phyloP scores from a whole-genome alignment of 1,284 basidiomycete genomes.

The Apiotrichum porosum region DNA sequence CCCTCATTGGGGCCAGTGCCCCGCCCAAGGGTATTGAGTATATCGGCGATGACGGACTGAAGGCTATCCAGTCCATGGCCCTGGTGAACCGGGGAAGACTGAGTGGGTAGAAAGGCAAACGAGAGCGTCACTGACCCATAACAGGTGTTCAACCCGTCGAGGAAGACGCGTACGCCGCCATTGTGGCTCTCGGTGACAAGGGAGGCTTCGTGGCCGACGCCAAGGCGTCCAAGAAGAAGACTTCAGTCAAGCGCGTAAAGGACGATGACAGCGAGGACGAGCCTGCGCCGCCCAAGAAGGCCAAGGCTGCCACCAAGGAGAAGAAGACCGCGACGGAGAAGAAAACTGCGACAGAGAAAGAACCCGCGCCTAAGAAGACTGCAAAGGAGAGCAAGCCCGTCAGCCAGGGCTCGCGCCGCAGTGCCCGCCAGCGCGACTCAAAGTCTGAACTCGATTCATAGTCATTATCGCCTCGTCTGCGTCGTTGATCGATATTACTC shows the following conservation, averaged over 20 bases:
- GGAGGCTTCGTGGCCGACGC: slow-evolving; percentile 52
- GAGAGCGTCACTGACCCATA: background rate
- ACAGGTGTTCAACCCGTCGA: slow-evolving; percentile 63
- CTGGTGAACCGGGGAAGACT: slow-evolving; percentile 77
- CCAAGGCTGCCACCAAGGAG: background rate
- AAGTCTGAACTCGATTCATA: background rate
- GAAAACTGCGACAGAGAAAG: slow-evolving; percentile 6
- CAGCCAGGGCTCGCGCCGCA: slow-evolving; percentile 10
- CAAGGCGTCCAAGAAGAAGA: background rate
- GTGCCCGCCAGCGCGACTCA: slow-evolving; percentile 7
- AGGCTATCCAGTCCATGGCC: slow-evolving; percentile 63
- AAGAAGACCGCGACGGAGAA: background rate
- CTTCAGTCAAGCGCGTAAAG: slow-evolving; percentile 5
- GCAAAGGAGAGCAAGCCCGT: slow-evolving; percentile 12
- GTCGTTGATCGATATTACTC: too few relatives aligned
- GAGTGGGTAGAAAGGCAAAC: slow-evolving; percentile 57
- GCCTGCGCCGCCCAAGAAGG: background rate
- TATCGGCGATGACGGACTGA: slow-evolving; percentile 58
- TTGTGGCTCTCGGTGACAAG: slow-evolving; percentile 61
- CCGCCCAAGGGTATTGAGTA: slow-evolving; percentile 60
- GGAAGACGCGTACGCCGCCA: slow-evolving; percentile 63
- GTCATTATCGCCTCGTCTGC: background rate
- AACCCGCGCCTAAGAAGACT: slow-evolving; percentile 8
- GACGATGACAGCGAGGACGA: background rate
- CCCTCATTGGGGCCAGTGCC: slow-evolving; percentile 52